Percentiles rank a stretch among this genome's conserved stretches.
phyloP scores from a whole-genome alignment of 768 basidiomycete genomes.

The Lactarius trivialis region DNA sequence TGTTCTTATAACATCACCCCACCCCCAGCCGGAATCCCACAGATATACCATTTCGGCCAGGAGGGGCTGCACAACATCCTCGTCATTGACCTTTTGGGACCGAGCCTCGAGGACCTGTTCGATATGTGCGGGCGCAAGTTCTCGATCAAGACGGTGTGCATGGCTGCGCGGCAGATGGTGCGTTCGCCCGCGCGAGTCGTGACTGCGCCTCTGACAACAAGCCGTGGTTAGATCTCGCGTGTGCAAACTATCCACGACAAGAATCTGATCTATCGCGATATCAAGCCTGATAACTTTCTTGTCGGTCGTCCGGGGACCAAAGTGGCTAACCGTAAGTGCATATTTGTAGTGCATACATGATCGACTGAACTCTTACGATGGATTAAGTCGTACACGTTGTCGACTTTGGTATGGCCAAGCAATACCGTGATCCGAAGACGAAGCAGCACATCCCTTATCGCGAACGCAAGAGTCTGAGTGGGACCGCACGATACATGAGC shows the following conservation, averaged over 20 bases:
- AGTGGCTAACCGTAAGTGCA: slow-evolving; percentile 63
- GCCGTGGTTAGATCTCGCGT: slow-evolving; percentile 67
- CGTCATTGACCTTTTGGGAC: slow-evolving; percentile 96
- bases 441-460: slow-evolving; percentile 99
- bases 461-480: slow-evolving; percentile 93
- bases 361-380: slow-evolving; percentile 1
- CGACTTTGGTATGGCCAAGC: slow-evolving; percentile 99
- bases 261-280: slow-evolving; percentile 98
- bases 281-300: slow-evolving; percentile 99
- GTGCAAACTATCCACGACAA: slow-evolving; percentile 99
- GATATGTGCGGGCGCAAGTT: slow-evolving; percentile 99
- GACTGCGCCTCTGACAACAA: not conserved
- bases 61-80: slow-evolving; percentile 98
- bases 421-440: slow-evolving; percentile 98
- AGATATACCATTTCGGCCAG: slow-evolving; percentile 99
- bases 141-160: slow-evolving; percentile 95
- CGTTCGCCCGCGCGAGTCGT: slow-evolving; percentile 22
- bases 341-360: not conserved
- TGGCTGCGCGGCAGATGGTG: slow-evolving; percentile 98
- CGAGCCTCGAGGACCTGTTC: slow-evolving; percentile 94
- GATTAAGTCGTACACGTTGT: slow-evolving; percentile 82
- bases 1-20: slow-evolving; percentile 19
- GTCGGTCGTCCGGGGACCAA: slow-evolving; percentile 93
- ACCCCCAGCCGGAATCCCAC: slow-evolving; percentile 87
- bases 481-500: slow-evolving; percentile 99